These are phyloP conservation scores for Xylariaceae sp. DNA, from an alignment of 2,329 filamentous ascomycete genomes.

Conservation along the genomic window DNA sequence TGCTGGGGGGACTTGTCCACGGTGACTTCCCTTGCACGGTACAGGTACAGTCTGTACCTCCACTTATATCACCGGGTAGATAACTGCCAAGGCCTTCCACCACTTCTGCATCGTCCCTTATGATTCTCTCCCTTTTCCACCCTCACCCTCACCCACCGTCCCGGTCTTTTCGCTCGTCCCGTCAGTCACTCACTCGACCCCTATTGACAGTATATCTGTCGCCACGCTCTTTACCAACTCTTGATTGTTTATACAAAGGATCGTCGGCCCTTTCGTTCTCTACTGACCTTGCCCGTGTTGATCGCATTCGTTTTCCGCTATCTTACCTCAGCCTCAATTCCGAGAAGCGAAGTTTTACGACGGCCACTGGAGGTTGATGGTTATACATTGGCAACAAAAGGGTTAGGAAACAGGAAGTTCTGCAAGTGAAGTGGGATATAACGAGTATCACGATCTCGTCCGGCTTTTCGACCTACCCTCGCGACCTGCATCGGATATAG, in stretches of 20 bases:
- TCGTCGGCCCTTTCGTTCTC: conserved; percentile 26
- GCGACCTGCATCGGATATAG: neutral
- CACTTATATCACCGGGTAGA: neutral
- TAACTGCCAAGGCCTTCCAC: neutral
- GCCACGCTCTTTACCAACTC: conserved; percentile 27
- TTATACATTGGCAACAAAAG: neutral
- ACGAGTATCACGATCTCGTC: neutral
- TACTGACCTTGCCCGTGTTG: conserved; percentile 26
- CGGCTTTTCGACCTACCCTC: neutral
- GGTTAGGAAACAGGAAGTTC: neutral
- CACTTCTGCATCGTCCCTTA: conserved; percentile 3
- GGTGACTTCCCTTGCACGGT: neutral
- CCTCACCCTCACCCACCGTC: conserved; percentile 12
- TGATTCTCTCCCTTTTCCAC: conserved; percentile 7
- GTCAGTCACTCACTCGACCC: conserved; percentile 18
- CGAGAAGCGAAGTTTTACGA: too few species aligned
- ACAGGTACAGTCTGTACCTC: neutral
- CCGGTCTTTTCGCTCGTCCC: conserved; percentile 14
- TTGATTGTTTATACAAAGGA: conserved; percentile 20
- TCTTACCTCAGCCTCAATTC: conserved; percentile 9
- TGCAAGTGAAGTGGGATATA: neutral
- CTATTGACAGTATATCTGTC: conserved; percentile 22
- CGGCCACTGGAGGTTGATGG: too few species aligned
- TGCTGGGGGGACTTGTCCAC: neutral
- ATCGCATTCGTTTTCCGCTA: conserved; percentile 28